Conservation (phyloP, 2,329 filamentous ascomycete genomes). For the Ceratocystis harringtonii region DNA sequence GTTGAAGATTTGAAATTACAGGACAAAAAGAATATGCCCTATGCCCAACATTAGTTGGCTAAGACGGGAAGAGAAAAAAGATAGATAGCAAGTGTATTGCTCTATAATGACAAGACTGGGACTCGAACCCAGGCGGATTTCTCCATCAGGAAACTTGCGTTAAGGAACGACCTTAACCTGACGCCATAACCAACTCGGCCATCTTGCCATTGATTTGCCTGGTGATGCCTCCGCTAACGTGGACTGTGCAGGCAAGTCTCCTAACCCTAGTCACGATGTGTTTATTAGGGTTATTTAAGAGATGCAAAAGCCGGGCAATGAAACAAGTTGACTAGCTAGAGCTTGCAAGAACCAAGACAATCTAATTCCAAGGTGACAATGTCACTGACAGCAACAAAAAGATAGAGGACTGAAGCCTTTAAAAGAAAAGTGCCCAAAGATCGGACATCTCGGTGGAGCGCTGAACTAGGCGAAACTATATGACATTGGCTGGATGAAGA, state of each 20-base stretch:
- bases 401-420: too few relatives aligned
- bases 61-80: background rate
- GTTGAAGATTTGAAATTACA: background rate
- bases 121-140: constrained; percentile 17
- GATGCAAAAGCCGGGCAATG: too few relatives aligned
- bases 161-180: constrained; percentile 24
- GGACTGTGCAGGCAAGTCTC: too few relatives aligned
- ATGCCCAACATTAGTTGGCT: background rate
- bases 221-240: background rate
- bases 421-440: too few relatives aligned
- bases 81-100: background rate
- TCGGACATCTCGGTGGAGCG: too few relatives aligned
- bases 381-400: too few relatives aligned
- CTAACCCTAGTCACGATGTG: background rate
- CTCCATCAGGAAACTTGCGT: constrained; percentile 18
- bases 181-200: constrained; percentile 27
- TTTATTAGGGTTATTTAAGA: background rate
- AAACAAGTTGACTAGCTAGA: too few relatives aligned
- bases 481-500: too few relatives aligned
- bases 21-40: background rate
- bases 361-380: too few relatives aligned
- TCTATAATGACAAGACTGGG: constrained; percentile 15
- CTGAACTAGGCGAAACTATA: too few relatives aligned
- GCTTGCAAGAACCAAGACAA: too few relatives aligned
- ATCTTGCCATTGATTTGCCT: constrained; percentile 20